phyloP scores from a whole-genome alignment of 805 yeast species.

The Cyberlindnera samutprakarnensis region DNA sequence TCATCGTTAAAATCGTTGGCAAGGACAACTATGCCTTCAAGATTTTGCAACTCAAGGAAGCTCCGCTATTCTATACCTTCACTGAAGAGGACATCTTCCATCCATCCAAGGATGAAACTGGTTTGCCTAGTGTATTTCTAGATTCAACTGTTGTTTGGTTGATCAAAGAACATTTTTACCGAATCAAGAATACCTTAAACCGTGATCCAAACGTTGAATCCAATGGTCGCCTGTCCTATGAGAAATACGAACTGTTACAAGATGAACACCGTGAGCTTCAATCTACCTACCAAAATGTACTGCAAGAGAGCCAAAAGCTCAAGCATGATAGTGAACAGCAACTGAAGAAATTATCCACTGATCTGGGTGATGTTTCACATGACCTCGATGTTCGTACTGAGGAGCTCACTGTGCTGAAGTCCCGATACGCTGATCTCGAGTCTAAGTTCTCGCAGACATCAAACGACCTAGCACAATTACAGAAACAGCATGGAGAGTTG shows the following conservation, averaged over 20 bases:
- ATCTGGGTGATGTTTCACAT: conserved; percentile 9
- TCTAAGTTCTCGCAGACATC: conserved; percentile 5
- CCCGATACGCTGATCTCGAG: conserved; percentile 16
- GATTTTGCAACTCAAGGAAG: conserved; percentile 64
- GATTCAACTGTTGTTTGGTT: conserved; percentile 54
- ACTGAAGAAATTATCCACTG: conserved; percentile 12
- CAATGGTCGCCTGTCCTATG: conserved; percentile 54
- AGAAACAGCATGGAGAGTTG: conserved; percentile 26
- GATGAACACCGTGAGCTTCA: conserved; percentile 28
- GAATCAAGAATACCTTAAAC: conserved; percentile 64
- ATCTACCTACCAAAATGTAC: conserved; percentile 25
- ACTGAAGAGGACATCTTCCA: conserved; percentile 41
- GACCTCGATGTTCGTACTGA: conserved; percentile 4
- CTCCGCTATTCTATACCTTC: conserved; percentile 45
- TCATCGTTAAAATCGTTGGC: conserved; percentile 69
- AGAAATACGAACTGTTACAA: conserved; percentile 29
- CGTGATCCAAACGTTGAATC: conserved; percentile 76
- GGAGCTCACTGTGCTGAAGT: conserved; percentile 17
- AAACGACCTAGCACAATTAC: conserved; percentile 18
- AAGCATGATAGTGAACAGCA: conserved; percentile 22
- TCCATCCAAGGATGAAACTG: conserved; percentile 66
- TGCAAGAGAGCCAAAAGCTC: conserved; percentile 23
- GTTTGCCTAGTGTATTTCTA: conserved; percentile 80
- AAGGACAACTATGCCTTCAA: conserved; percentile 70
- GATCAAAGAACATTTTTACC: conserved; percentile 58